Conservation (phyloP, 306 rosid species). For the Prunus mongolica region DNA sequence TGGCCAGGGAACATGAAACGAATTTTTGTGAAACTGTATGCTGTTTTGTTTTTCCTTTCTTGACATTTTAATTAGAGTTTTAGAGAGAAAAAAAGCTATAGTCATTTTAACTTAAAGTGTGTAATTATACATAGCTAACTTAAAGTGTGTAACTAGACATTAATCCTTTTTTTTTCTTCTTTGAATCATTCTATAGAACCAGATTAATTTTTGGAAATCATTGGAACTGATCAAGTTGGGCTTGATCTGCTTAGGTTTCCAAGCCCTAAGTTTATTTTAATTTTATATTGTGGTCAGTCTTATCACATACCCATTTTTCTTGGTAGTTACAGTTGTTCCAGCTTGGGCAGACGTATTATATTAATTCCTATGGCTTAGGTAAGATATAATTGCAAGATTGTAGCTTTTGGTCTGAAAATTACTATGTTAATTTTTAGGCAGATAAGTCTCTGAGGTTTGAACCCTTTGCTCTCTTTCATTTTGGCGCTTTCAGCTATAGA, state of each 20-base stretch:
- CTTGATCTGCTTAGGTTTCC: conserved; percentile 22
- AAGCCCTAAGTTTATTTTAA: conserved; percentile 6
- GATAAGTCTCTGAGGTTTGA: conserved; percentile 21
- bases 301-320: conserved; percentile 11
- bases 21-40: not conserved
- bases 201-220: not conserved
- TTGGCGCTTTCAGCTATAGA: not conserved
- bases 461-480: conserved; percentile 13
- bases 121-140: not conserved
- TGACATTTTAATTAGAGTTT: not conserved
- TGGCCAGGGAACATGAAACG: no score
- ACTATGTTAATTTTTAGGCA: conserved; percentile 1
- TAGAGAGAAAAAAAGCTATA: no score
- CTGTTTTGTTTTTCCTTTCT: not conserved
- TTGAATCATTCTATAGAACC: not conserved
- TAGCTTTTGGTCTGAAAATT: conserved; percentile 23
- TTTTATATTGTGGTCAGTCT: conserved; percentile 29
- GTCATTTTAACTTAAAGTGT: not conserved
- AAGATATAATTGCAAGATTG: conserved; percentile 23
- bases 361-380: not conserved
- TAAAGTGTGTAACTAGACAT: not conserved
- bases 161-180: not conserved
- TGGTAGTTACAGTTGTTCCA: not conserved
- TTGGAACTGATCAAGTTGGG: conserved; percentile 10
- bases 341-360: no score